phyloP scores from a whole-genome alignment of 352 stramenopile species.

The Globisporangium viniferum region DNA sequence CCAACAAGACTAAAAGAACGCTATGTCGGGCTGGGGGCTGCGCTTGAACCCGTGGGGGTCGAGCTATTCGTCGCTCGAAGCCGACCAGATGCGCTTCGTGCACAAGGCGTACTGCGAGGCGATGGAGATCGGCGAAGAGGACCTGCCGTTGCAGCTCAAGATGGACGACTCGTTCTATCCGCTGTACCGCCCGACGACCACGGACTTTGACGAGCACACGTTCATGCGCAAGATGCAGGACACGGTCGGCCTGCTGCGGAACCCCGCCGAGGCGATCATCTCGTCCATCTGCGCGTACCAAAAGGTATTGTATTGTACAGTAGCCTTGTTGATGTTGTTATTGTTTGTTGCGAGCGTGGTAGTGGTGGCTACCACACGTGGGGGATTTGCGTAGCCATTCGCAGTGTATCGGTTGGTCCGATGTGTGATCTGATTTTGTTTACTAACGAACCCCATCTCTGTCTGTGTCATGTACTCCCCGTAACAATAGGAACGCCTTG shows the following conservation, averaged over 20 bases:
- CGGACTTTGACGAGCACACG: slow-evolving; percentile 85
- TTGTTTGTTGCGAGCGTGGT: neutral
- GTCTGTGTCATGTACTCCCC: neutral
- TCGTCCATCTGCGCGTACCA: slow-evolving; percentile 85
- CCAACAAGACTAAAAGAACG: neutral
- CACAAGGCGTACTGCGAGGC: slow-evolving; percentile 85
- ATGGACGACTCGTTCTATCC: slow-evolving; percentile 86
- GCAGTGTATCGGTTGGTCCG: neutral
- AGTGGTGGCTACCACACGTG: neutral
- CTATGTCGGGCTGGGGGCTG: slow-evolving; percentile 81
- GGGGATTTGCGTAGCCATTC: neutral
- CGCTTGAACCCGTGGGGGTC: slow-evolving; percentile 77
- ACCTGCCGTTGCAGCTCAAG: slow-evolving; percentile 78
- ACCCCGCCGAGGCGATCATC: slow-evolving; percentile 83
- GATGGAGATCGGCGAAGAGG: slow-evolving; percentile 79
- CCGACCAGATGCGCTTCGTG: slow-evolving; percentile 84
- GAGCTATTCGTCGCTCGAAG: slow-evolving; percentile 83
- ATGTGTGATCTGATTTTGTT: neutral
- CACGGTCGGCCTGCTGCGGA: slow-evolving; percentile 71
- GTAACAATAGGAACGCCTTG: slow-evolving; percentile 51
- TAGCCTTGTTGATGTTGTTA: neutral
- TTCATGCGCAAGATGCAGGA: slow-evolving; percentile 89
- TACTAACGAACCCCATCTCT: neutral
- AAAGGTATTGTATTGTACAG: slow-evolving; percentile 21
- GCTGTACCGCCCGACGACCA: slow-evolving; percentile 65